Base-by-base conservation (phyloP, 306 rosid species). In the Lupinus albus region DNA sequence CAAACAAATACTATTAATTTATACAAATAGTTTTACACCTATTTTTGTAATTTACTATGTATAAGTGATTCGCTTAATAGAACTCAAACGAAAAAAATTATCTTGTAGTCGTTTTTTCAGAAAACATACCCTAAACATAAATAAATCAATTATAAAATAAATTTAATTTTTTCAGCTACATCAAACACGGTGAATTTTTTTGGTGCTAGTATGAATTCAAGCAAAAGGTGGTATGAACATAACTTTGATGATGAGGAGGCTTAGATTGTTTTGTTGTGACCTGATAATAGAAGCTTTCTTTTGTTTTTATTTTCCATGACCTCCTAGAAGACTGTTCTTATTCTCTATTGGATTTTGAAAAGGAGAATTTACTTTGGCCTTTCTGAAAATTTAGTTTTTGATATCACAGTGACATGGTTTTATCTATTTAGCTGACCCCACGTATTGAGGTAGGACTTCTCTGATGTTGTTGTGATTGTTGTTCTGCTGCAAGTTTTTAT, bases 181-280 rank as follows among this genome's bases (percentile, higher is more conserved):
- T 21, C 28, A 21, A 21, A 21, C 28, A 21, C 7, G 1, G 38
- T 41, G 8, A 28, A 17, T 18, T 7, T 17, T 41, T 18, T 41
- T 20, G 28, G 28, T 21, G 28, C 28, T 42, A 12, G 16, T 46
- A 46, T 18, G 8, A 12, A n/a, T n/a, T 2, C 51, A 11, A 42
- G 47, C 3, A n/a, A 12, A 46, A 0, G 1, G 14, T 46, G 7
- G 17, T 42, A 6, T 12, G 14, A 16, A n/a, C n/a, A n/a, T n/a
- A n/a, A n/a, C n/a, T n/a, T n/a, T n/a, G n/a, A n/a, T n/a, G 8
- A 21, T 32, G 7, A 7, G 38, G 62, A 62, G 54, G 10, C 61
- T 51, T 58, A 51, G 11, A 12, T 62, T 62, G 49, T 11, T 62
- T 73, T 67, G 44, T 57, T 7, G 0, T 0, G 13, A 32, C 30